A percentile compares a stretch with the other conserved stretches of the same genome.
Conservation (phyloP, 768 basidiomycete genomes). For the Phylloporus rhodoxanthus region DNA sequence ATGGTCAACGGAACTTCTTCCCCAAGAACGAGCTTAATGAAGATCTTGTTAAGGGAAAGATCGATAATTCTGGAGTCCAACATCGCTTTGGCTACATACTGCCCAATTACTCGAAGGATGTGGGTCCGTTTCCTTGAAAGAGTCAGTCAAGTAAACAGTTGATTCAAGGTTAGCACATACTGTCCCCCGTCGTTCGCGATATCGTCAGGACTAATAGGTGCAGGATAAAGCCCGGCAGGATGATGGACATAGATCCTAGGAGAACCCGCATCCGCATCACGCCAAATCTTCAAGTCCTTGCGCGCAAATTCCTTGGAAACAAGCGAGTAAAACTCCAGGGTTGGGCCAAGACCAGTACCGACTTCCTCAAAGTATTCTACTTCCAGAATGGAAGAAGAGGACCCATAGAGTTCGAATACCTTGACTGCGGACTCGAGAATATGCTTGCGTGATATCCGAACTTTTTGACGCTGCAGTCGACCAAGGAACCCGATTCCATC, state of each 20-base stretch:
- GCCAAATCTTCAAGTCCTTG: slow-evolving; percentile 85
- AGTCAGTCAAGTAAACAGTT: neutral
- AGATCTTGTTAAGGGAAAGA: slow-evolving; percentile 90
- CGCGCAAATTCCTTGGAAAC: slow-evolving; percentile 94
- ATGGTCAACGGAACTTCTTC: slow-evolving; percentile 81
- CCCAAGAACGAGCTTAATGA: slow-evolving; percentile 84
- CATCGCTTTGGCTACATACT: slow-evolving; percentile 96
- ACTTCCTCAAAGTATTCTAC: slow-evolving; percentile 99
- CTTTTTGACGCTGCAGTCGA: slow-evolving; percentile 90
- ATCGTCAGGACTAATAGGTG: slow-evolving; percentile 69
- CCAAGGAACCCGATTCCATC: slow-evolving; percentile 92
- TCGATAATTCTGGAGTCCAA: slow-evolving; percentile 97
- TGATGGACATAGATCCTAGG: slow-evolving; percentile 74
- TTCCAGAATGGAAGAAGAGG: slow-evolving; percentile 88
- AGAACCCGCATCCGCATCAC: slow-evolving; percentile 66
- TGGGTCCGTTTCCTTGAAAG: slow-evolving; percentile 69
- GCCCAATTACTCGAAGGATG: slow-evolving; percentile 85
- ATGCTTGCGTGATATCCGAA: slow-evolving; percentile 91
- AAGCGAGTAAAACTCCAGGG: slow-evolving; percentile 96
- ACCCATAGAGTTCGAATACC: slow-evolving; percentile 94
- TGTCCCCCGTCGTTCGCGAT: slow-evolving; percentile 67
- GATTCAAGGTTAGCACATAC: slow-evolving; percentile 38
- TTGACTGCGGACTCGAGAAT: slow-evolving; percentile 95
- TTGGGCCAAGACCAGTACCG: slow-evolving; percentile 94
- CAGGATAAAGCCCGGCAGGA: slow-evolving; percentile 82